phyloP scores from a whole-genome alignment of 2,329 filamentous ascomycete species.

The Clarireedia hainanense region DNA sequence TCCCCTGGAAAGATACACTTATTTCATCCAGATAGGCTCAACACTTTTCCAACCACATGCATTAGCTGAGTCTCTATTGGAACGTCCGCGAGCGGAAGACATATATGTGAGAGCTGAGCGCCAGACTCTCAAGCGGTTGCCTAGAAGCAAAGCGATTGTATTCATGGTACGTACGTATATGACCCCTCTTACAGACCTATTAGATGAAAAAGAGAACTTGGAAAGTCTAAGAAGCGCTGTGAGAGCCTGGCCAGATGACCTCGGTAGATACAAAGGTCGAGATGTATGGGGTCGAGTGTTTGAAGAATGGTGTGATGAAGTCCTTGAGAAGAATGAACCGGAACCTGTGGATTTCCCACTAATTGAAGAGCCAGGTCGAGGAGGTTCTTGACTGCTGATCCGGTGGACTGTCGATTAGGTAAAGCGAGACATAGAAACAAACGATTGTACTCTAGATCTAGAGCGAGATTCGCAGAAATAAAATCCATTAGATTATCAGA shows the following conservation, averaged over 20 bases:
- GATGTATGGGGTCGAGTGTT: constrained; percentile 66
- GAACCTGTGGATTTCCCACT: no score
- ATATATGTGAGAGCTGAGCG: constrained; percentile 56
- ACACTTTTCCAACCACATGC: constrained; percentile 30
- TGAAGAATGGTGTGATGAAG: constrained; percentile 12
- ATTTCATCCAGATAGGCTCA: constrained; percentile 73
- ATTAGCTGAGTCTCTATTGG: constrained; percentile 36
- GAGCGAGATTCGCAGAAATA: no score
- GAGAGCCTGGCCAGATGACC: constrained; percentile 70
- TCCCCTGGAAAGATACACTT: constrained; percentile 52
- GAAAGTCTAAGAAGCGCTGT: constrained; percentile 67
- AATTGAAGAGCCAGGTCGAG: no score
- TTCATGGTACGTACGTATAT: constrained; percentile 56
- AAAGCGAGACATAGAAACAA: no score
- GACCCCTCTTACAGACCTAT: constrained; percentile 45
- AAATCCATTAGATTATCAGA: no score
- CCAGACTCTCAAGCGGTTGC: constrained; percentile 52
- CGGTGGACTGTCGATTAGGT: no score
- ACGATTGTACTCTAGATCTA: no score
- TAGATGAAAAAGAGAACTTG: constrained; percentile 60
- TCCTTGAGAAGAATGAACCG: background rate
- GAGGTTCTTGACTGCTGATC: no score
- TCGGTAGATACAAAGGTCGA: constrained; percentile 67
- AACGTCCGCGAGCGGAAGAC: constrained; percentile 61
- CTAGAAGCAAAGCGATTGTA: constrained; percentile 42